Evolutionary conservation across 805 yeast genomes (phyloP).

Genomic region (Kodamaea leandrae): DNA sequence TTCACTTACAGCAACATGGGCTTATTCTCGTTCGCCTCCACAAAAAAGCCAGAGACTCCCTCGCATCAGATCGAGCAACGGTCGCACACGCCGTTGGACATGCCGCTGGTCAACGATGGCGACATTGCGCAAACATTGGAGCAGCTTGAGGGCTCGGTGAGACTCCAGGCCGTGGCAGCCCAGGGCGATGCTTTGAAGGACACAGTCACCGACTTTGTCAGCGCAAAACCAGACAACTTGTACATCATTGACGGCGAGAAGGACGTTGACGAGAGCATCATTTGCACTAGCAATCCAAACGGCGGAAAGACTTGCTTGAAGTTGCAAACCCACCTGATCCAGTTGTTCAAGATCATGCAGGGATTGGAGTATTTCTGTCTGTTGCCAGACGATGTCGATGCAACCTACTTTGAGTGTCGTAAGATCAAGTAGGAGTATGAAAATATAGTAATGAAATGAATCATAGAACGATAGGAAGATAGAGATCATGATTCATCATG

Average conservation of each 20-base stretch:
- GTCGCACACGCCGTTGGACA: conserved; percentile 24
- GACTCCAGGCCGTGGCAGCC: conserved; percentile 2
- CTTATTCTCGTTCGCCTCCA: conserved; percentile 15
- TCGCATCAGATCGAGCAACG: conserved; percentile 24
- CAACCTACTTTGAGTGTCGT: conserved; percentile 53
- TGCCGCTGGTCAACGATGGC: conserved; percentile 11
- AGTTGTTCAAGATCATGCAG: conserved; percentile 49
- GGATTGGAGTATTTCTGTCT: conserved; percentile 49
- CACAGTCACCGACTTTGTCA: conserved; percentile 31
- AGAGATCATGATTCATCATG: not conserved
- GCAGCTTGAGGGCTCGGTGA: conserved; percentile 17
- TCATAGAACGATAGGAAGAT: not conserved
- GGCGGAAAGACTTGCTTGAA: conserved; percentile 51
- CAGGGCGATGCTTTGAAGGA: conserved; percentile 13
- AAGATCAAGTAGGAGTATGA: conserved; percentile 7
- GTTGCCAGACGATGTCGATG: conserved; percentile 46
- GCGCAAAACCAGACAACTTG: conserved; percentile 29
- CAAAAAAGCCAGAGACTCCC: conserved; percentile 6
- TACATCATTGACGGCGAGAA: conserved; percentile 44
- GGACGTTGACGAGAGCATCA: conserved; percentile 36
- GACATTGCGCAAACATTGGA: conserved; percentile 29
- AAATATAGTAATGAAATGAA: no score
- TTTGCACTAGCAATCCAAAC: conserved; percentile 35
- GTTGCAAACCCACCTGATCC: conserved; percentile 37
- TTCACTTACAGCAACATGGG: no score